Base-by-base conservation (phyloP, 208 protist genomes). In the Naegleria gruberi region DNA sequence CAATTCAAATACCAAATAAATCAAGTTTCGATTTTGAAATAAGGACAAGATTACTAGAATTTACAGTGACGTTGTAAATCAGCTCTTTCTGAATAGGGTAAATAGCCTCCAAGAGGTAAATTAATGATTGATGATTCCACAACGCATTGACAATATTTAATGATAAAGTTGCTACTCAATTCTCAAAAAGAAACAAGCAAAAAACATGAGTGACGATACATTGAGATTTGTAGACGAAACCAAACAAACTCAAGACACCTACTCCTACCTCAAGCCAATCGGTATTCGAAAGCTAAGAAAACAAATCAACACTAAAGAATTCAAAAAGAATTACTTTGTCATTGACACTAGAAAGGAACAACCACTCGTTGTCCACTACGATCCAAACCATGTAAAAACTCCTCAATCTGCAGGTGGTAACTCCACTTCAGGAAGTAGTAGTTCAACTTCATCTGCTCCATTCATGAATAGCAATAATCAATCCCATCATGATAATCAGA, bases 291-390 rank as follows among this genome's bases (percentile, higher is more conserved):
- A 77, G 26, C 30, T 77, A 12, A 26, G 65, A 77, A 77, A 77
- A 37, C 65, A 77, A 77, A 77, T 77, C 30, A 77, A 77, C 34
- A 77, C 65, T 0, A 77, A 77, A 8, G 65, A 77, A n/a, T 77
- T 77, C 65, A 77, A 77, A 77, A 77, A 77, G 65, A 77, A 77
- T 77, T 77, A 77, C 65, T 77, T 77, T 77, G 65, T 77, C 30
- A 77, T 77, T 77, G 65, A 77, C 34, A 77, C 65, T 37, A 77
- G 65, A n/a, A 77, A 77, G 34, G 65, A 77, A 12, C 26, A 77
- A 77, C 65, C 65, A 5, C 10, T 77, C 26, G 65, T 77, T 26
- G 65, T 77, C 3, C 65, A 77, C 26, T 77, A 77, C 8, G 65
- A 77, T 77, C 30, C 51, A 4, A 23, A 10, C 30, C 51, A 65